Base-by-base conservation (phyloP, 805 yeast genomes). In the Pichia thaimueangensis region DNA sequence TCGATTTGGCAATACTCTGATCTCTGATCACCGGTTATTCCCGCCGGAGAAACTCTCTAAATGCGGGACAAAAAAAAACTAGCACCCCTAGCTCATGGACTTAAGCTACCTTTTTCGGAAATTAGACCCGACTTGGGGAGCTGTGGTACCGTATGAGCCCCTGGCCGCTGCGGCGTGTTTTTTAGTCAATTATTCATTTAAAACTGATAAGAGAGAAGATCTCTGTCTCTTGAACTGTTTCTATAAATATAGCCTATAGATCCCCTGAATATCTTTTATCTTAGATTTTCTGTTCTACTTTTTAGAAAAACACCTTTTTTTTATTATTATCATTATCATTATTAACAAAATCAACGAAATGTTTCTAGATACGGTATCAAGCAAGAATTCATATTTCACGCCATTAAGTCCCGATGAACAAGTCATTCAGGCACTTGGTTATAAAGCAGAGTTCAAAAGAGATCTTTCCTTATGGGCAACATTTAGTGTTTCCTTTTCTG, bases 361-460 rank as follows among this genome's bases (percentile, higher is more conserved):
- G 35, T 32, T 32, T 22, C 24, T 32, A 6, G 35, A 32, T 12
- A 32, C 35, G 8, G 22, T 32, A 20, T 21, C n/a, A 16, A 17
- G 24, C 22, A 32, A 15, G 17, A 17, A 21, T 7, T 32, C 35
- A 7, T 32, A 17, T 20, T 21, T 11, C 5, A 22, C 9, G 11
- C 35, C 35, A n/a, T n/a, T n/a, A n/a, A n/a, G n/a, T n/a, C n/a
- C n/a, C 12, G 80, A 75, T 54, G 80, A 75, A 55, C 79, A 78
- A 28, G 60, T 70, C 53, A 73, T 75, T 35, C 56, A 74, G 52
- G 77, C 79, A 9, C 61, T 79, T 53, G 84, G 84, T 25, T 79
- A 77, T 59, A 75, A 76, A 57, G 82, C 74, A 52, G 86, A 81
- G 54, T 73, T 80, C 50, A 73, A 74, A 50, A 71, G 86, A 54